Base-by-base conservation (phyloP, 169 alveolate species). In the Plasmodium yoelii region DNA sequence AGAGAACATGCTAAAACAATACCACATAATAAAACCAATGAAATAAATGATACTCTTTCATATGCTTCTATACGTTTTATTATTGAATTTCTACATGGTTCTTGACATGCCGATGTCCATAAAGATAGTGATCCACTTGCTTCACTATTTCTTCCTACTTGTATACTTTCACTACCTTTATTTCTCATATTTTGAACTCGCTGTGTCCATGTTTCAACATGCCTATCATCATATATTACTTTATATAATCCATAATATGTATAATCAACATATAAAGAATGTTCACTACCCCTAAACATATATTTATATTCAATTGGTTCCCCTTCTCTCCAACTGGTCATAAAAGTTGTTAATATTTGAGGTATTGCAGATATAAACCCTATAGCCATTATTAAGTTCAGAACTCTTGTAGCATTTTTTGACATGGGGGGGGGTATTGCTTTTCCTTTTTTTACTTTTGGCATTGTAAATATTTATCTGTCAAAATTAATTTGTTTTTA, bases 61-160 rank as follows among this genome's bases (percentile, higher is more conserved):
- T 77, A 77, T 15, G 88, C 74, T 77, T 77, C 88, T 44, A 77
- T 77, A 26, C 88, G 65, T 49, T 59, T 77, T 18, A 63, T 65
- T 46, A 77, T 77, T 9, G 88, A 74, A 12, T 77, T 70, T 63
- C 77, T 64, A 77, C 88, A 77, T 3, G 77, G 69, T 15, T 61
- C 88, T 44, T 63, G 88, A 46, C 88, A 77, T 47, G 71, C 69
- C 26, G 88, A 77, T 15, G 88, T 77, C 88, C 88, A 77, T 42
- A 77, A 22, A 4, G 88, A 77, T 64, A 77, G 19, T 15, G 77
- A 63, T 15, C 88, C 88, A 63, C 77, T 75, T 0, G 88, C 24
- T 44, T 77, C 88, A 12, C 77, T 64, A 28, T 63, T 61, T 15
- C 56, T 64, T n/a, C 88, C 88, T 26, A 57, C 69, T 64, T 77